phyloP scores from a whole-genome alignment of 495 filamentous ascomycete species.

The Tetracladium setigerum region DNA sequence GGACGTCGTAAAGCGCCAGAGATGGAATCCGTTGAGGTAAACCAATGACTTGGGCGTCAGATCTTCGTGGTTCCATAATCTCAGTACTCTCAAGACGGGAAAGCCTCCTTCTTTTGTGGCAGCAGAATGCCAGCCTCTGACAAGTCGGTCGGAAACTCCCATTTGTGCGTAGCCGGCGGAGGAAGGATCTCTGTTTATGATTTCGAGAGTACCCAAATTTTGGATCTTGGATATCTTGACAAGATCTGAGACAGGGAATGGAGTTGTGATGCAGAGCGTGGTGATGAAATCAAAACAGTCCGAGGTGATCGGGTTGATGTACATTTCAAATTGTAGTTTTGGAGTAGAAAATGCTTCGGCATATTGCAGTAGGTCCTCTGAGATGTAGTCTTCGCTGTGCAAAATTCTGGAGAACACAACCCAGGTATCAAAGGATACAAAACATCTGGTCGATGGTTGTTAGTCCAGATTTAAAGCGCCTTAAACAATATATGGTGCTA shows the following conservation, averaged over 20 bases:
- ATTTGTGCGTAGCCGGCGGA: neutral
- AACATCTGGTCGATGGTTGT: neutral
- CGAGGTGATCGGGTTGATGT: slow-evolving; percentile 16
- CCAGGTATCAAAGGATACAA: slow-evolving; percentile 16
- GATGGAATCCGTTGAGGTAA: slow-evolving; percentile 15
- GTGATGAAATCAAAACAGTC: slow-evolving; percentile 17
- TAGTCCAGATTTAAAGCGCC: neutral
- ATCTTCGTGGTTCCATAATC: slow-evolving; percentile 11
- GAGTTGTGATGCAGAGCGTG: slow-evolving; percentile 14
- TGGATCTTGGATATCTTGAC: slow-evolving; percentile 15
- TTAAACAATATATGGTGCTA: neutral
- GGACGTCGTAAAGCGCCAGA: slow-evolving; percentile 16
- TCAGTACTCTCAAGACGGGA: slow-evolving; percentile 16
- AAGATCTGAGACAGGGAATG: slow-evolving; percentile 12
- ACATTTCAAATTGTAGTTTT: slow-evolving; percentile 10
- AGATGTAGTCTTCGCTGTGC: neutral
- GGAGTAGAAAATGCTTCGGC: slow-evolving; percentile 2
- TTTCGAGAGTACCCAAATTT: slow-evolving; percentile 18
- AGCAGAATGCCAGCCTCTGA: slow-evolving; percentile 17
- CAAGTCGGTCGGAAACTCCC: slow-evolving; percentile 12
- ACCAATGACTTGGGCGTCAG: slow-evolving; percentile 11
- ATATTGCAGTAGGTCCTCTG: slow-evolving; percentile 7
- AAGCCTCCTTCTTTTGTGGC: slow-evolving; percentile 13
- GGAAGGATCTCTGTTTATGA: slow-evolving; percentile 1
- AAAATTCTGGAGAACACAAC: slow-evolving; percentile 14